Evolutionary conservation across 164 flowering plant species (phyloP), one percentile per base, ranked within the genome.

Genomic region (Magnolia kwangsiensis): DNA sequence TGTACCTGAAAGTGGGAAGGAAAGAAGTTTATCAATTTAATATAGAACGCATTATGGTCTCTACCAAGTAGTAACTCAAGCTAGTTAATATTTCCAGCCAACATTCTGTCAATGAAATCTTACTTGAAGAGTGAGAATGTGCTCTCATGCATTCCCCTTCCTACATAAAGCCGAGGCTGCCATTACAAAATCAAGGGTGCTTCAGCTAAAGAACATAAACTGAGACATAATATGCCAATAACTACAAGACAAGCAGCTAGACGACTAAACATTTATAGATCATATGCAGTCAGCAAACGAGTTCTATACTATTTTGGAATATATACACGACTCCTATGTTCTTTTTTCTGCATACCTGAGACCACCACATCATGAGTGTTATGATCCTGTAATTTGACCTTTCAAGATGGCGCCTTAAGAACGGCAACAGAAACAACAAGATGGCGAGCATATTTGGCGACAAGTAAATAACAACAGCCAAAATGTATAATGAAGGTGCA

Each of bases 351-450:
- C 74, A 67, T 74, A 93, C 99, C 99, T 96, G 98, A 58, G 98
- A 91, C 99, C 99, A 96, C 99, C 99, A 94, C 97, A 96, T 91
- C 91, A 92, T 85, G 59, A 94, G 88, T 89, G 88, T 90, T 83
- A 94, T 86, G 83, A 94, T 85, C 80, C 69, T 87, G 77, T 85
- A 87, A 81, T 94, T 83, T 24, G 99, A 94, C 59, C 96, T 88
- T 81, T 96, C 99, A 75, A 96, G 98, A 76, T 80, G 81, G 27
- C 97, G 92, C 13, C 98, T 92, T 31, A 96, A 50, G 73, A 89
- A 89, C 59, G 99, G 98, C 74, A 92, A 86, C 59, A 92, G 85
- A 81, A 96, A 96, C 69, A 96, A 81, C 13, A 94, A 21, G 2
- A 82, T 88, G 20, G 93, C 91, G 8, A 96, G 91, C 91, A 96